Conservation (phyloP, 2,329 filamentous ascomycete genomes). For the Phoma sp. region DNA sequence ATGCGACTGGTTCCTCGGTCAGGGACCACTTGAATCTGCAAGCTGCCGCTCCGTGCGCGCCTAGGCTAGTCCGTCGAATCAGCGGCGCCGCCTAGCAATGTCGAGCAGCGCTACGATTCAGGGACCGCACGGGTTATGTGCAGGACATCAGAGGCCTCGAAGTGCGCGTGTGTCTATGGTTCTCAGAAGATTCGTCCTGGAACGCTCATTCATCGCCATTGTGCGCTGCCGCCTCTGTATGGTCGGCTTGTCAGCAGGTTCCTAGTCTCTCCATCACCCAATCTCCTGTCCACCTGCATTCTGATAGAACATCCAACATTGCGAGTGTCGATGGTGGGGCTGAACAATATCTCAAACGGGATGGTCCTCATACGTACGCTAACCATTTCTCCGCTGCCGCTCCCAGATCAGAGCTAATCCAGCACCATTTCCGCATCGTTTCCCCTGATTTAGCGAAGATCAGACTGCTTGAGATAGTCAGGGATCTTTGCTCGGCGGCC, state of each 20-base stretch:
- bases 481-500: constrained; percentile 30
- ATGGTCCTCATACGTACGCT: constrained; percentile 32
- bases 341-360: constrained; percentile 36
- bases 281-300: constrained; percentile 18
- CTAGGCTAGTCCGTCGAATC: constrained; percentile 39
- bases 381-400: constrained; percentile 40
- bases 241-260: constrained; percentile 11
- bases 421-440: constrained; percentile 40
- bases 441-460: constrained; percentile 42
- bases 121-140: constrained; percentile 41
- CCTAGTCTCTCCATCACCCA: constrained; percentile 12
- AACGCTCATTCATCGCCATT: constrained; percentile 18
- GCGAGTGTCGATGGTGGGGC: constrained; percentile 40
- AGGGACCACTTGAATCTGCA: constrained; percentile 30
- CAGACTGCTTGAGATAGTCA: constrained; percentile 32
- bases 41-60: constrained; percentile 41
- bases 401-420: constrained; percentile 42
- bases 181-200: constrained; percentile 20
- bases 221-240: constrained; percentile 20
- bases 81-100: constrained; percentile 26
- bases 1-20: constrained; percentile 32
- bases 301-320: constrained; percentile 39
- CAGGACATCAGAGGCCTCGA: constrained; percentile 21
- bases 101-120: constrained; percentile 40
- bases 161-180: constrained; percentile 28